phyloP scores from a whole-genome alignment of 176 grass and related monocot genomes.

The Oryza coarctata region DNA sequence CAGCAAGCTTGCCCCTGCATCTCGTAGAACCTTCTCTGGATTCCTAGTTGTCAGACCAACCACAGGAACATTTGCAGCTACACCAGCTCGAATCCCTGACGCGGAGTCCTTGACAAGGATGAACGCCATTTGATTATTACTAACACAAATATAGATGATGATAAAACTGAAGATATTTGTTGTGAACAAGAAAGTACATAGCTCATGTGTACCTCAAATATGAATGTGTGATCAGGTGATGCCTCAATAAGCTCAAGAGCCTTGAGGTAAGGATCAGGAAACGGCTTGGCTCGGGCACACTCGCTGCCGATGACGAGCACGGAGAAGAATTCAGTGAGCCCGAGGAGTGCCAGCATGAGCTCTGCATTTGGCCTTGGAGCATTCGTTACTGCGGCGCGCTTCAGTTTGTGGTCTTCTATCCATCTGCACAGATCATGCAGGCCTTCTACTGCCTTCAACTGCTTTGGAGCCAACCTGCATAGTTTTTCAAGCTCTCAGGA shows the following conservation, averaged over 20 bases:
- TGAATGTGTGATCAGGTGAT: conserved; percentile 63
- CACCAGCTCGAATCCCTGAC: conserved; percentile 68
- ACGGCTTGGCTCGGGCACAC: conserved; percentile 75
- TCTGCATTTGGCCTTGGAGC: conserved; percentile 72
- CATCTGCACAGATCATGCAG: conserved; percentile 64
- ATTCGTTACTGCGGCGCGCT: conserved; percentile 70
- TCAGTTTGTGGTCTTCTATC: conserved; percentile 52
- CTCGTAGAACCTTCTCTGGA: conserved; percentile 55
- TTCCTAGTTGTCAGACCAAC: conserved; percentile 65
- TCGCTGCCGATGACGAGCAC: conserved; percentile 62
- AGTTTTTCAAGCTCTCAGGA: conserved; percentile 7
- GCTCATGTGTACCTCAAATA: conserved; percentile 61
- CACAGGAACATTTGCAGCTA: conserved; percentile 71
- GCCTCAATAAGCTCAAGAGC: conserved; percentile 58
- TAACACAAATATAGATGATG: background rate
- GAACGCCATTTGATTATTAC: background rate
- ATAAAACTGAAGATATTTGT: background rate
- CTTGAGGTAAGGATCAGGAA: conserved; percentile 74
- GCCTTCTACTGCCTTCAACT: conserved; percentile 56
- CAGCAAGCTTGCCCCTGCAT: conserved; percentile 68
- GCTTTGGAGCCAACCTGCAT: conserved; percentile 46
- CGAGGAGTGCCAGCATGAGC: conserved; percentile 59
- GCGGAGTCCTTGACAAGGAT: conserved; percentile 57
- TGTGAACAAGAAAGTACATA: background rate
- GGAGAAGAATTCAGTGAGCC: conserved; percentile 69